These are phyloP conservation scores for Clarkia xantiana DNA, from an alignment of 345 rosid species.

Conservation along the genomic window DNA sequence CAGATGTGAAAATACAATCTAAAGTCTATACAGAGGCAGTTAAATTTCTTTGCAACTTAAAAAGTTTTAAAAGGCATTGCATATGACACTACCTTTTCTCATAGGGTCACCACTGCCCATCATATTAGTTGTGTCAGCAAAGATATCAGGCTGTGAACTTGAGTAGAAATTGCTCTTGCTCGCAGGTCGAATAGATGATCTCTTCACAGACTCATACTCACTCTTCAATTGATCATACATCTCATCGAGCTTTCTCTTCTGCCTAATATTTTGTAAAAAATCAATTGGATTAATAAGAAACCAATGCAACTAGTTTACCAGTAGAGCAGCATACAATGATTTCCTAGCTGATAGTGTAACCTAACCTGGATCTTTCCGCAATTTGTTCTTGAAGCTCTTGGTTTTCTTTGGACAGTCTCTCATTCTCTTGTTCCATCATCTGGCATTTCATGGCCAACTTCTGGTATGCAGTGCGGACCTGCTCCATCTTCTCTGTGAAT, in stretches of 20 bases:
- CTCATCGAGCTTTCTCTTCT: constrained; percentile 95
- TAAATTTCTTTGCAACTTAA: not conserved
- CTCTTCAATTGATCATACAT: constrained; percentile 87
- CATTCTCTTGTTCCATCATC: constrained; percentile 86
- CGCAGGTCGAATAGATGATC: constrained; percentile 71
- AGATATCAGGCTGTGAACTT: constrained; percentile 60
- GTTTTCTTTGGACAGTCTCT: constrained; percentile 75
- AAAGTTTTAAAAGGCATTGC: not conserved
- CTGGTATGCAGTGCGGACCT: constrained; percentile 78
- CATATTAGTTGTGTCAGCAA: constrained; percentile 48
- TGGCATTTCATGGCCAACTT: constrained; percentile 78
- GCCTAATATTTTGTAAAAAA: constrained; percentile 37
- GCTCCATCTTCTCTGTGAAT: constrained; percentile 82
- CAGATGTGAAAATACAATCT: constrained; percentile 6
- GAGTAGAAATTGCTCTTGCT: constrained; percentile 46
- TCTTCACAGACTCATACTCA: constrained; percentile 60
- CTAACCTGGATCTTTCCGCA: constrained; percentile 81
- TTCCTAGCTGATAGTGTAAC: constrained; percentile 2
- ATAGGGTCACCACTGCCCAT: constrained; percentile 49
- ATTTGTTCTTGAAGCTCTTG: constrained; percentile 92
- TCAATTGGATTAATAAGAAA: not conserved
- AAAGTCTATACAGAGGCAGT: not conserved
- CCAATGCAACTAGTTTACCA: not conserved
- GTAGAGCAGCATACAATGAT: not conserved
- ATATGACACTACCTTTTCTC: constrained; percentile 50